Percentiles rank a stretch among this genome's conserved stretches.
These are phyloP conservation scores for Chlorophyllum brunneum DNA, from an alignment of 768 basidiomycete genomes.

Conservation along the genomic window DNA sequence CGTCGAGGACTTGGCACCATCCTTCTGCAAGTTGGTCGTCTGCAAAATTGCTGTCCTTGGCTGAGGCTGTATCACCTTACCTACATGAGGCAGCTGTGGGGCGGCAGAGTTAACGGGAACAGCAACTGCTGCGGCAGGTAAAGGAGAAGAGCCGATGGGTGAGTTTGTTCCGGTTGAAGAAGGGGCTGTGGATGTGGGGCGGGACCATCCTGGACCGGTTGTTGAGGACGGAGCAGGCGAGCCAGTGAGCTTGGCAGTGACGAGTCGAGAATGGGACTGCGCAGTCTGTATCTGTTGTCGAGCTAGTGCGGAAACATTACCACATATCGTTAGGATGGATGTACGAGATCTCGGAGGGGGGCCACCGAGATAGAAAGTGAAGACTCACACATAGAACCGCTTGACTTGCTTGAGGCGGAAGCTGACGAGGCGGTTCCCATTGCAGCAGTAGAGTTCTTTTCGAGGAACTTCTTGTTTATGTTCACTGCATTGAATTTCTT, in stretches of 20 bases:
- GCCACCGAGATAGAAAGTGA: not conserved
- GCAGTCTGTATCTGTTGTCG: constrained; percentile 55
- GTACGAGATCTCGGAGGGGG: not conserved
- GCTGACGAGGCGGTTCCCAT: constrained; percentile 40
- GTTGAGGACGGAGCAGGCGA: constrained; percentile 53
- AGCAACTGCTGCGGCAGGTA: constrained; percentile 31
- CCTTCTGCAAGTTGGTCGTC: constrained; percentile 27
- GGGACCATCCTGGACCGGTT: constrained; percentile 58
- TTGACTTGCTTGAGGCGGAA: constrained; percentile 45
- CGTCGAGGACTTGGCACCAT: constrained; percentile 24
- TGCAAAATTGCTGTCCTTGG: constrained; percentile 39
- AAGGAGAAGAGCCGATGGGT: constrained; percentile 40
- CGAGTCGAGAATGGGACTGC: constrained; percentile 70
- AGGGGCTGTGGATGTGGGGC: constrained; percentile 70
- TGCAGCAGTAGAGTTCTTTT: constrained; percentile 73
- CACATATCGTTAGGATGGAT: constrained; percentile 11
- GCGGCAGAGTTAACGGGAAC: constrained; percentile 31
- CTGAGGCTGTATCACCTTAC: constrained; percentile 69
- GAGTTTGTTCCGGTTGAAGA: constrained; percentile 43
- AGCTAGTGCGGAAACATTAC: constrained; percentile 32
- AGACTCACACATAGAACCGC: constrained; percentile 49
- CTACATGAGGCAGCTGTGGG: constrained; percentile 52
- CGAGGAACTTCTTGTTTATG: constrained; percentile 95
- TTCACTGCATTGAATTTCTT: constrained; percentile 90
- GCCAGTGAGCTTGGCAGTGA: constrained; percentile 84